Conservation (phyloP, 1,139 yeast genomes). For the Debaryomyces robertsiae region DNA sequence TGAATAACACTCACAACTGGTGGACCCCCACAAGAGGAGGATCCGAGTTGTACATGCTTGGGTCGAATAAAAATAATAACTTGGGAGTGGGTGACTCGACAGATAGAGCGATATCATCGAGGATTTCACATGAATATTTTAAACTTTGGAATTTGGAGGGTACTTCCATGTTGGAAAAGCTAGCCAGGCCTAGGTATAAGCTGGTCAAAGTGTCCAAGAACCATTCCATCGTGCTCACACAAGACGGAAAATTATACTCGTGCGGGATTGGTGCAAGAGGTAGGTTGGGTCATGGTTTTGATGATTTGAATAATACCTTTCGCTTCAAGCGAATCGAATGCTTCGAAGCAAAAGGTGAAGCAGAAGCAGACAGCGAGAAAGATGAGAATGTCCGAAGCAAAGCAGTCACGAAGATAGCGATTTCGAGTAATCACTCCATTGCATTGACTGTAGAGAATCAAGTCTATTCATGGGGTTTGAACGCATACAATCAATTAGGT, state of each 20-base stretch:
- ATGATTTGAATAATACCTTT: conserved; percentile 36
- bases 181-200: conserved; percentile 44
- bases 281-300: conserved; percentile 61
- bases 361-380: conserved; percentile 16
- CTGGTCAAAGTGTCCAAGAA: conserved; percentile 60
- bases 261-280: conserved; percentile 77
- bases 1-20: conserved; percentile 21
- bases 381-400: conserved; percentile 30
- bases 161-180: conserved; percentile 15
- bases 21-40: conserved; percentile 53
- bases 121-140: conserved; percentile 28
- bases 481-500: conserved; percentile 68
- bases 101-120: conserved; percentile 47
- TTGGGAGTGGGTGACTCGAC: conserved; percentile 72
- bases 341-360: conserved; percentile 21
- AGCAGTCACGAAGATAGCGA: conserved; percentile 33
- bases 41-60: conserved; percentile 62
- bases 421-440: conserved; percentile 70
- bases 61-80: conserved; percentile 65
- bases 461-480: conserved; percentile 79
- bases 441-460: conserved; percentile 52
- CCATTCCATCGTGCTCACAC: conserved; percentile 64
- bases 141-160: conserved; percentile 12
- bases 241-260: conserved; percentile 54
- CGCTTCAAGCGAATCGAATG: conserved; percentile 38